Base-by-base conservation (phyloP, 805 yeast species). In the Metschnikowia dekortorum region DNA sequence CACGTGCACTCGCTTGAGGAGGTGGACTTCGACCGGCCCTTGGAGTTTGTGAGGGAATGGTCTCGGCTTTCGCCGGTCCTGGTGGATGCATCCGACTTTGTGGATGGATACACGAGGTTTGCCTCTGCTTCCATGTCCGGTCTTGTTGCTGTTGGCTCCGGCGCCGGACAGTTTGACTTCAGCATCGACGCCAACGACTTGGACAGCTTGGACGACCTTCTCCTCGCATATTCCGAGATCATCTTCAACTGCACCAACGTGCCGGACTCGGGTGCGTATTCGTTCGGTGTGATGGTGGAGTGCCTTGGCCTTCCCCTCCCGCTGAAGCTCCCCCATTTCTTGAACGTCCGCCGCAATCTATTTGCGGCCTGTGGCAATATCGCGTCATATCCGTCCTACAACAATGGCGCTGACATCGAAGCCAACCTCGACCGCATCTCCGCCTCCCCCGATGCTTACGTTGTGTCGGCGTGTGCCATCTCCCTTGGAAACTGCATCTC, bases 331-430 rank as follows among this genome's bases (percentile, higher is more conserved):
- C 37, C 29, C 8, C 52, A 52, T 49, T 41, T 30, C 9, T 53
- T 55, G 28, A 49, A 47, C 30, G 50, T 60, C 39, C 61, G 61
- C 46, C 54, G 74, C 31, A 61, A 58, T 39, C 55, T 70, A 38
- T 71, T 71, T 51, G 63, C 74, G 3, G 54, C 67, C 1, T 61
- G 67, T 37, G 76, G 76, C 6, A 63, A 64, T 48, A 53, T 71
- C 36, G 57, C 71, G 29, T 68, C 74, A 4, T 64, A 62, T 67
- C 56, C 63, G n/a, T 54, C 57, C 30, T 66, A 61, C 51, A 60
- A 60, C 43, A 62, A 59, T 49, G 37, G 40, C 38, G 59, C 54
- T 2, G 64, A 62, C 38, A 53, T 67, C 13, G 41, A 48, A 8
- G 33, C 36, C 42, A 62, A 65, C 16, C 46, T 68, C 4, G 13